Evolutionary conservation across 1,284 basidiomycete genomes (phyloP), one percentile per base, ranked within the genome.

Genomic region (Lignosus rhinocerotis): DNA sequence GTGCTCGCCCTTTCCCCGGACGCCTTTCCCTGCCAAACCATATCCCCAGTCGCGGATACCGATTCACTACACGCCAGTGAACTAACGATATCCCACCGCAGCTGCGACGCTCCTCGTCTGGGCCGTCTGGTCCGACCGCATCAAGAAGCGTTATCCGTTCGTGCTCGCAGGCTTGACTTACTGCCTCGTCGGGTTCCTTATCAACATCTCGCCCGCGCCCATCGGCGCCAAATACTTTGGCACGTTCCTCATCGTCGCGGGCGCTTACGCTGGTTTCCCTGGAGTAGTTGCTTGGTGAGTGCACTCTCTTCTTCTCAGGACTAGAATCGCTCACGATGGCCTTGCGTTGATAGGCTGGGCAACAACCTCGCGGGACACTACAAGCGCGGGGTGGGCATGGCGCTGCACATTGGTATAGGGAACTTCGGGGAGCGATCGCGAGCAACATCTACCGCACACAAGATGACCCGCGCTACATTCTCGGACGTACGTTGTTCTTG

Each of bases 331-430:
- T 36, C 6, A 12, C 36, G 3, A 4, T 4, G 7, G 34, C 6
- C 6, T 2, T 16, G 16, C 7, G 6, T 17, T 41, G 32, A 11
- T 50, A 80, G 83, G 84, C 69, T 84, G 2, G 80, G 83, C 5
- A 86, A 85, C 67, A 88, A 87, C 62, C 73, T 86, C 1, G 69
- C 77, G 17, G 86, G 86, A 0, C 85, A 87, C 63, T 86, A 85
- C 66, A 88, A 88, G 70, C 83, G 86, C 9, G 85, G 81, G 2
- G 77, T 85, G 6, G 83, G 80, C 4, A 83, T 87, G 80, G 84
- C 83, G 0, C 58, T 86, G 21, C 84, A 87, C n/a, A 84, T 87
- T 43, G 84, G 85, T 10, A 76, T 87, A 30, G 85, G 83, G 0
- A 86, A 86, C 67, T 78, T 83, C 59, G 74, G 76, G 36, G 84